Percentiles rank a stretch among this genome's conserved stretches.
phyloP scores from a whole-genome alignment of 768 basidiomycete genomes.

The Brasilioporus rufonigricans region DNA sequence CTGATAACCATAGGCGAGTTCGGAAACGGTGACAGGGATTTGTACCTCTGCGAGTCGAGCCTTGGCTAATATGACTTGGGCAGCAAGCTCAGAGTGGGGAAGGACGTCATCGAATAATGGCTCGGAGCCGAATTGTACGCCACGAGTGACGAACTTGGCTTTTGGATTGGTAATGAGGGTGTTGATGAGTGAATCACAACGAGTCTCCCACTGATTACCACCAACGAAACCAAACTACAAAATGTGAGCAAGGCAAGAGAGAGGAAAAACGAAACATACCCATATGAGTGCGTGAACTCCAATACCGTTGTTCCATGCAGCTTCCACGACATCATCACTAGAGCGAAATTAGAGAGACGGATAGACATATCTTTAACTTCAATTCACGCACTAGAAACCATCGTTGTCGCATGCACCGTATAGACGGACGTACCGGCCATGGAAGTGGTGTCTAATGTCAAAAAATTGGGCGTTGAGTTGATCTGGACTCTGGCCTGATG shows the following conservation, averaged over 20 bases:
- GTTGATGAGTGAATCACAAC: slow-evolving; percentile 50
- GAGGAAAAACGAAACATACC: slow-evolving; percentile 40
- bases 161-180: slow-evolving; percentile 57
- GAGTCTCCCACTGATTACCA: slow-evolving; percentile 48
- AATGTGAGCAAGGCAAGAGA: neutral
- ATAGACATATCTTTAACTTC: neutral
- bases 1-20: slow-evolving; percentile 61
- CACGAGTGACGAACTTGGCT: slow-evolving; percentile 63
- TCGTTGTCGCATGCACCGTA: slow-evolving; percentile 40
- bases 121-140: slow-evolving; percentile 69
- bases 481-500: slow-evolving; percentile 53
- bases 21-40: slow-evolving; percentile 71
- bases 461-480: slow-evolving; percentile 54
- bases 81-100: neutral
- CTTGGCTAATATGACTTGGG: neutral
- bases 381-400: slow-evolving; percentile 36
- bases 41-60: slow-evolving; percentile 40
- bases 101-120: slow-evolving; percentile 51
- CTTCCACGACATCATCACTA: slow-evolving; percentile 60
- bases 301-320: slow-evolving; percentile 65
- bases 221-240: slow-evolving; percentile 38
- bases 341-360: slow-evolving; percentile 16
- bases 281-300: slow-evolving; percentile 75
- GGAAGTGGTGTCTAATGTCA: slow-evolving; percentile 57
- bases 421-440: slow-evolving; percentile 61